phyloP scores from a whole-genome alignment of 2,329 filamentous ascomycete genomes.

The Immersiporthe knoxdaviesiana region DNA sequence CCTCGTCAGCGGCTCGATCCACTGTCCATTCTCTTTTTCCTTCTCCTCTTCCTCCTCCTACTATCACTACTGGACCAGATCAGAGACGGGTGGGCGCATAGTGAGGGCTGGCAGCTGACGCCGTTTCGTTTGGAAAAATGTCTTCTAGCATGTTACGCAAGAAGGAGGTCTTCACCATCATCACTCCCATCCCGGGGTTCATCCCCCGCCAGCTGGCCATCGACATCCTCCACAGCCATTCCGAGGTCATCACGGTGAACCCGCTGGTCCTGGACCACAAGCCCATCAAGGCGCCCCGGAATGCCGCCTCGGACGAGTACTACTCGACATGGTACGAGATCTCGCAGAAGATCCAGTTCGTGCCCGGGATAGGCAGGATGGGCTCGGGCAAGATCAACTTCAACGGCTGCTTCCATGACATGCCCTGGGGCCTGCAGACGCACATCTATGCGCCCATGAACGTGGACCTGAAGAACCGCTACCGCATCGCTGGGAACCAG shows the following conservation, averaged over 20 bases:
- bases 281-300: constrained; percentile 67
- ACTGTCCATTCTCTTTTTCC: background rate
- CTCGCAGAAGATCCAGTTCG: constrained; percentile 67
- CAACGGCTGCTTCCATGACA: constrained; percentile 72
- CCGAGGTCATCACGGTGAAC: constrained; percentile 72
- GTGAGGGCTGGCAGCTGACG: constrained; percentile 15
- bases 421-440: constrained; percentile 72
- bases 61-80: background rate
- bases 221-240: constrained; percentile 72
- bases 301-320: constrained; percentile 70
- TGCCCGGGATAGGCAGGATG: constrained; percentile 67
- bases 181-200: constrained; percentile 71
- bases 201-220: constrained; percentile 73
- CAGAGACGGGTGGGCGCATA: background rate
- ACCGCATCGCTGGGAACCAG: constrained; percentile 70
- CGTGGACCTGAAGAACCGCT: constrained; percentile 69
- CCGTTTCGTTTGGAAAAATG: constrained; percentile 20
- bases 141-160: constrained; percentile 55
- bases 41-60: background rate
- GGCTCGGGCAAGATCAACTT: constrained; percentile 69
- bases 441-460: constrained; percentile 71
- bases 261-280: constrained; percentile 68
- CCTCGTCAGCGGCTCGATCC: background rate
- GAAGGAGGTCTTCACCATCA: constrained; percentile 68
- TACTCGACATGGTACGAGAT: constrained; percentile 78